Evolutionary conservation across 2,329 filamentous ascomycete species (phyloP), one percentile per base, ranked within the genome.

Genomic region (Venturia carpophila): DNA sequence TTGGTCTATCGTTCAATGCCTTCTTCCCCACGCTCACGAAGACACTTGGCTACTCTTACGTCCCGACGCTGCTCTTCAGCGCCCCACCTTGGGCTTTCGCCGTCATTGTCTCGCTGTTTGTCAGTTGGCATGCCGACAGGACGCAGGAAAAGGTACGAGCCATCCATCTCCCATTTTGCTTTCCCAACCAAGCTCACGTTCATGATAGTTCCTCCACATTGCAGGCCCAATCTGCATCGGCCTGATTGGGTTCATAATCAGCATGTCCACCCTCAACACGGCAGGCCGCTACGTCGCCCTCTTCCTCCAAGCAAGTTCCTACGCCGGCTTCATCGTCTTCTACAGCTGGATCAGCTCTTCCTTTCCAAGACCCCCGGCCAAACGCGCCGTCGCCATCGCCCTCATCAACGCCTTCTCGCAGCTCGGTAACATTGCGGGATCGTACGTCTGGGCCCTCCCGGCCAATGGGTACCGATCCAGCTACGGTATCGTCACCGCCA

Each of bases 311-410:
- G 79, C 82, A 47, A 83, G 84, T 0, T 77, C 87, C 2, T 89
- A 89, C 70, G 82, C 82, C 1, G 83, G 74, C n/a, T 76, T 76
- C 66, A 87, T 88, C 0, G 86, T 90, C 1, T 80, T 81, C 1
- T 77, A 90, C 5, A 83, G 86, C 2, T 94, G 90, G 90, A 91
- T 92, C 68, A 85, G 83, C 58, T 90, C 89, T 72, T 88, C 87
- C 1, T 80, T 93, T 63, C 89, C 89, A 0, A 83, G 89, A 3
- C 90, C 90, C 2, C 87, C 88, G 0, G 86, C 89, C 1, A 92
- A 92, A 77, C 83, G 88, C 67, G 86, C 86, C 3, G 84, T 88
- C 0, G 88, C 88, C 0, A 74, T 93, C 5, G 90, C 89, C 1
- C 86, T 88, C 68, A 90, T 92, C 75, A 93, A 93, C 71, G 86